phyloP scores from a whole-genome alignment of 208 protist species.

The Wallacemonas collosoma region DNA sequence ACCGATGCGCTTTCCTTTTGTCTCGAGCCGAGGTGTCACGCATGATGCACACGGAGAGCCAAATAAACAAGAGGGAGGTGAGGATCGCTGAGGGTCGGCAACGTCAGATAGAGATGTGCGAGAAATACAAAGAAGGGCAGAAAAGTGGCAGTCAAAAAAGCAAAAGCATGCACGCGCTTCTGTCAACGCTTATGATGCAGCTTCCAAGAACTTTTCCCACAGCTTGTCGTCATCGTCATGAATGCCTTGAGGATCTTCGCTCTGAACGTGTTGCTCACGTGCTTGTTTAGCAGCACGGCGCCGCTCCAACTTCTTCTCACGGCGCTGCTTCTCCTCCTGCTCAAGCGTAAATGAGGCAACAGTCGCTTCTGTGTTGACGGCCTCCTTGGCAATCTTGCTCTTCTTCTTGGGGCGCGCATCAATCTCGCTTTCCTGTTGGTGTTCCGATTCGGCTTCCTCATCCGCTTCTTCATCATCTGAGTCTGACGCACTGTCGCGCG shows the following conservation, averaged over 20 bases:
- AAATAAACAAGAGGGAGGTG: no score
- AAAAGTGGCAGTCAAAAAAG: no score
- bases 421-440: not conserved
- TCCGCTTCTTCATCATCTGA: conserved; percentile 28
- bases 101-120: no score
- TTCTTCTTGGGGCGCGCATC: not conserved
- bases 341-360: conserved; percentile 58
- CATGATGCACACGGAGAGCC: no score
- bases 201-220: conserved; percentile 49
- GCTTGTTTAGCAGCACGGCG: conserved; percentile 1
- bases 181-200: conserved; percentile 20
- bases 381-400: conserved; percentile 24
- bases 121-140: no score
- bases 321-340: conserved; percentile 50
- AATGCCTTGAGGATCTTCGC: not conserved
- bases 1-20: no score
- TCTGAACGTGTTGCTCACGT: conserved; percentile 4
- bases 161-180: no score
- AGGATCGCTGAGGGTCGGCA: no score
- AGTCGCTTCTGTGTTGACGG: conserved; percentile 31
- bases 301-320: conserved; percentile 40
- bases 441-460: not conserved
- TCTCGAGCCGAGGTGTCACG: no score
- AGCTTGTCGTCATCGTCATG: conserved; percentile 41
- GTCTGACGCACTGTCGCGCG: conserved; percentile 22